Conservation (phyloP, 1,284 basidiomycete genomes). For the Caloboletus inedulis region DNA sequence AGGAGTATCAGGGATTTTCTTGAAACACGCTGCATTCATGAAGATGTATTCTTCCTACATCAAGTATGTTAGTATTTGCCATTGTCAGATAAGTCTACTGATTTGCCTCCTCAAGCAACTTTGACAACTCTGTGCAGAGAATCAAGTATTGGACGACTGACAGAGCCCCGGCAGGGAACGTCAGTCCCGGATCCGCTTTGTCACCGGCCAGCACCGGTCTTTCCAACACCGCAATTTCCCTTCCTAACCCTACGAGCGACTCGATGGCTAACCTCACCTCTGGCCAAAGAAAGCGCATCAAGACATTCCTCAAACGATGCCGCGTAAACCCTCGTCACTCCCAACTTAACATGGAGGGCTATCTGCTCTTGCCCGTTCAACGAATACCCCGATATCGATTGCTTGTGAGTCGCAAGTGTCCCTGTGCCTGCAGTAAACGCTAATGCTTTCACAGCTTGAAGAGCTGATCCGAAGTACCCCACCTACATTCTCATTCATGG, state of each 20-base stretch:
- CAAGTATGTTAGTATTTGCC: constrained; percentile 59
- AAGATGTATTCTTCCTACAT: constrained; percentile 97
- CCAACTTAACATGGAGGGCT: constrained; percentile 95
- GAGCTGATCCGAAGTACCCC: constrained; percentile 82
- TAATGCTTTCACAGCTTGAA: constrained; percentile 58
- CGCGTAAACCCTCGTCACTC: constrained; percentile 85
- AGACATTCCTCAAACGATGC: constrained; percentile 82
- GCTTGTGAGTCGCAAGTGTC: constrained; percentile 52
- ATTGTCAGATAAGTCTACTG: constrained; percentile 5
- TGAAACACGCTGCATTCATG: constrained; percentile 93
- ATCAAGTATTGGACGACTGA: constrained; percentile 81
- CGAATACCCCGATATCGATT: constrained; percentile 94
- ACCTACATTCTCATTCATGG: constrained; percentile 65
- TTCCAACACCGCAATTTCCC: constrained; percentile 58
- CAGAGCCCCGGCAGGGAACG: constrained; percentile 38
- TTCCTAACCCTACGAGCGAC: constrained; percentile 37
- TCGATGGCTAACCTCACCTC: constrained; percentile 54
- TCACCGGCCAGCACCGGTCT: constrained; percentile 57
- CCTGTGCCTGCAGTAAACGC: not conserved
- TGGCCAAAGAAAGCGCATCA: constrained; percentile 83
- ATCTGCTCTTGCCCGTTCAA: constrained; percentile 92
- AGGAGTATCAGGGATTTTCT: constrained; percentile 85
- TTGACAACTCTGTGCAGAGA: constrained; percentile 85
- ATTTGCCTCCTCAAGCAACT: constrained; percentile 57
- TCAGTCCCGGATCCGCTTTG: constrained; percentile 43